Conservation (phyloP, 2,329 filamentous ascomycete species). For the Trichoderma lentiforme region DNA sequence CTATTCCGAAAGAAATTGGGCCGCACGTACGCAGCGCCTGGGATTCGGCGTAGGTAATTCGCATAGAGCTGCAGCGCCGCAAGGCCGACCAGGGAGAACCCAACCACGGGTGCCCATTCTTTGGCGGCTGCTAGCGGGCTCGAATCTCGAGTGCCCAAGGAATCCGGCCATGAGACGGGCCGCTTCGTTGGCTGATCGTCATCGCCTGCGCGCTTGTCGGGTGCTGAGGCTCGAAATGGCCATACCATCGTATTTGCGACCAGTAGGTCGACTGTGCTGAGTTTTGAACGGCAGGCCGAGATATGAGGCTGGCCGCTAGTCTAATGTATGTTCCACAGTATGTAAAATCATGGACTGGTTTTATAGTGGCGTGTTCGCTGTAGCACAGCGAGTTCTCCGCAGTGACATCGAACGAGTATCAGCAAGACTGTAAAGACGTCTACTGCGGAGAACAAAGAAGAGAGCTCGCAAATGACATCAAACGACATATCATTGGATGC, state of each 20-base stretch:
- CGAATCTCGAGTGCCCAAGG: slow-evolving; percentile 30
- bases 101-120: slow-evolving; percentile 39
- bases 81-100: slow-evolving; percentile 38
- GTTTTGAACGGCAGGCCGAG: background rate
- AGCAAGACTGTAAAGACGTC: background rate
- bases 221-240: slow-evolving; percentile 36
- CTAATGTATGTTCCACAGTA: background rate
- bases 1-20: slow-evolving; percentile 71
- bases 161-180: slow-evolving; percentile 39
- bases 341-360: background rate
- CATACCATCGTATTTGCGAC: slow-evolving; percentile 40
- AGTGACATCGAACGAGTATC: background rate
- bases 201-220: slow-evolving; percentile 25
- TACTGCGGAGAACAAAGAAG: background rate
- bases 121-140: slow-evolving; percentile 35
- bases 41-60: slow-evolving; percentile 80
- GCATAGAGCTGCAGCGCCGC: slow-evolving; percentile 56
- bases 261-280: slow-evolving; percentile 24
- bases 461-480: background rate
- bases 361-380: slow-evolving; percentile 8
- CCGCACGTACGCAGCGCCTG: slow-evolving; percentile 70
- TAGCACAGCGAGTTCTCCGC: background rate
- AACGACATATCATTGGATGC: background rate
- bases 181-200: slow-evolving; percentile 25
- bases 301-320: background rate